Conservation (phyloP, 306 rosid genomes). For the Oemleria cerasiformis region DNA sequence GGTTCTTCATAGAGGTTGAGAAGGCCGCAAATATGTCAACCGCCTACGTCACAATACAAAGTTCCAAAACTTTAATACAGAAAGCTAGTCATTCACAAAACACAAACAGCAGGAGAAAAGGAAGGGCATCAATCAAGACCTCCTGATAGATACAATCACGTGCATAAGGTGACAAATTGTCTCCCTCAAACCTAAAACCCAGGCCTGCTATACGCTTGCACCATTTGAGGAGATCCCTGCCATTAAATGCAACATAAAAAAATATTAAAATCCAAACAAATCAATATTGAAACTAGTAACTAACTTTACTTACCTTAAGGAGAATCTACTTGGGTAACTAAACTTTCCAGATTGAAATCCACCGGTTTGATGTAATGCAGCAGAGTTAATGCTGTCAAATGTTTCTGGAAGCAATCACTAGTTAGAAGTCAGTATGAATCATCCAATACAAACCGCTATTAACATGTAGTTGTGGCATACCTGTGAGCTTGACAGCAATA, state of each 20-base stretch:
- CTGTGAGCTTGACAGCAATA: slow-evolving; percentile 49
- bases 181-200: slow-evolving; percentile 48
- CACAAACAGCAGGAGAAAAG: slow-evolving; percentile 2
- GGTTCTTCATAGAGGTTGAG: slow-evolving; percentile 55
- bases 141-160: slow-evolving; percentile 61
- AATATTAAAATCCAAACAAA: slow-evolving; percentile 1
- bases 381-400: slow-evolving; percentile 51
- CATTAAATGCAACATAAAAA: slow-evolving; percentile 24
- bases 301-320: slow-evolving; percentile 52
- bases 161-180: slow-evolving; percentile 46
- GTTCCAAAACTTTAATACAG: slow-evolving; percentile 4
- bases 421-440: slow-evolving; percentile 11
- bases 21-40: slow-evolving; percentile 84
- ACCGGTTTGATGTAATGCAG: slow-evolving; percentile 32
- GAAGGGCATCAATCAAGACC: slow-evolving; percentile 36
- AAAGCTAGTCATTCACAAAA: slow-evolving; percentile 5
- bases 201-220: slow-evolving; percentile 73
- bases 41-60: slow-evolving; percentile 53
- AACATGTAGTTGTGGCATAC: slow-evolving; percentile 32
- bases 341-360: slow-evolving; percentile 40
- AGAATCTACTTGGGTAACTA: slow-evolving; percentile 52
- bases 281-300: not conserved
- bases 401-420: slow-evolving; percentile 53
- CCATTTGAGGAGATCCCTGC: slow-evolving; percentile 96
- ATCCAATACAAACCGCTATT: not conserved